phyloP scores from a whole-genome alignment of 345 rosid species.

The Moringa oleifera region DNA sequence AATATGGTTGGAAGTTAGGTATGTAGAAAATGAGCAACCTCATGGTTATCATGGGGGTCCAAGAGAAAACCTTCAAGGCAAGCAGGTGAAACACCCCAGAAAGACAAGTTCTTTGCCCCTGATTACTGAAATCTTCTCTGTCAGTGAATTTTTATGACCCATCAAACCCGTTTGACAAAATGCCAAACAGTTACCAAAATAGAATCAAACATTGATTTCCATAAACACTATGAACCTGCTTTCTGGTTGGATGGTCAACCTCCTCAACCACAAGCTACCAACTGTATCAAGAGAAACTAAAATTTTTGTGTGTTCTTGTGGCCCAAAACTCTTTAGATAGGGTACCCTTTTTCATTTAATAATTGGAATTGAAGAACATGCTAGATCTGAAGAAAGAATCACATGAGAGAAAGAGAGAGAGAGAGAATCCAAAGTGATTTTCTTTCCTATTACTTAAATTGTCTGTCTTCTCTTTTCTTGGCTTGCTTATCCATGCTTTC shows the following conservation, averaged over 20 bases:
- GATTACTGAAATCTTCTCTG: neutral
- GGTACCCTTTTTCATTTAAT: neutral
- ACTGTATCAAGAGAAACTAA: constrained; percentile 1
- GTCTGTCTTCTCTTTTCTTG: neutral
- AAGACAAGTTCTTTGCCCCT: neutral
- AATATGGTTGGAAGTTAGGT: neutral
- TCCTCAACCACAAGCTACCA: constrained; percentile 17
- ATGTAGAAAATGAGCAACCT: neutral
- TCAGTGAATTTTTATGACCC: neutral
- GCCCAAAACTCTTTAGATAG: neutral
- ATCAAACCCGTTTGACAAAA: neutral
- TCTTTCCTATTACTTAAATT: neutral
- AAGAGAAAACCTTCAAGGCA: constrained; percentile 6
- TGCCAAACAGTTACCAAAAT: neutral
- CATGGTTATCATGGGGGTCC: constrained; percentile 2
- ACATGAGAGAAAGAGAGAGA: constrained; percentile 1
- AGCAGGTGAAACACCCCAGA: neutral
- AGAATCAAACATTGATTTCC: constrained; percentile 1
- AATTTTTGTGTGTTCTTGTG: neutral
- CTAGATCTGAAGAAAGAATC: constrained; percentile 6
- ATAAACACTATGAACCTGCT: neutral
- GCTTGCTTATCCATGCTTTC: neutral
- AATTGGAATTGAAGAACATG: constrained; percentile 4
- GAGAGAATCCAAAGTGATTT: constrained; percentile 32
- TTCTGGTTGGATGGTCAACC: constrained; percentile 26